phyloP scores from a whole-genome alignment of 2,329 filamentous ascomycete genomes.

The Macroventuria anomochaeta region DNA sequence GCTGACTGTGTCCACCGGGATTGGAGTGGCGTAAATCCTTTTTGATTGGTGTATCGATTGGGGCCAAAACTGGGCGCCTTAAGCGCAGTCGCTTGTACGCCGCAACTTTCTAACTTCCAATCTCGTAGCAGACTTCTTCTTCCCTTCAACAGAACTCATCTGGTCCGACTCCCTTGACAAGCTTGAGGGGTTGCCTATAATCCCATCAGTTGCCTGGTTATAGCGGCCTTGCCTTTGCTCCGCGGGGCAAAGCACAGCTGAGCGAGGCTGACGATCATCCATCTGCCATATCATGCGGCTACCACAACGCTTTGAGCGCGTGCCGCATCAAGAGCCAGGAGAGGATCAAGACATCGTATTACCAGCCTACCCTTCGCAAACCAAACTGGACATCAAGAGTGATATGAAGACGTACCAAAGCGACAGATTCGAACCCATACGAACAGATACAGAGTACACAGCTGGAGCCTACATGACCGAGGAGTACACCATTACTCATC shows the following conservation, averaged over 20 bases:
- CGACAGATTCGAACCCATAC: not conserved
- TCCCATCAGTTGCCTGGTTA: no score
- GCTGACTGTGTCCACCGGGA: not conserved
- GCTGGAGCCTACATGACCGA: not conserved
- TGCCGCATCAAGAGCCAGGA: conserved; percentile 12
- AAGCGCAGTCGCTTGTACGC: not conserved
- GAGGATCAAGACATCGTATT: conserved; percentile 12
- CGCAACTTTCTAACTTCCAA: not conserved
- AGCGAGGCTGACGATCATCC: not conserved
- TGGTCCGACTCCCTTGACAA: not conserved
- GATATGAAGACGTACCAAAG: not conserved
- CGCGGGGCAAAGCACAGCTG: not conserved
- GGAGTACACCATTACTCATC: not conserved
- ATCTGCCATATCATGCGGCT: conserved; percentile 7
- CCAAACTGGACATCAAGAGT: not conserved
- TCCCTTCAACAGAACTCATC: not conserved
- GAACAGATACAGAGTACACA: conserved; percentile 1
- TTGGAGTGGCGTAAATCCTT: not conserved
- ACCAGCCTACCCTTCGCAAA: conserved; percentile 6
- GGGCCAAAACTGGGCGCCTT: conserved; percentile 9
- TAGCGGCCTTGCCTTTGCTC: not conserved
- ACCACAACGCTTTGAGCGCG: conserved; percentile 12
- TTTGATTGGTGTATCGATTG: not conserved
- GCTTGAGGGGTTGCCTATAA: no score
- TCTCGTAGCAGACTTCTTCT: not conserved